Evolutionary conservation across 2,329 filamentous ascomycete species (phyloP), one percentile per base, ranked within the genome.

Genomic region (Phialophora macrospora): DNA sequence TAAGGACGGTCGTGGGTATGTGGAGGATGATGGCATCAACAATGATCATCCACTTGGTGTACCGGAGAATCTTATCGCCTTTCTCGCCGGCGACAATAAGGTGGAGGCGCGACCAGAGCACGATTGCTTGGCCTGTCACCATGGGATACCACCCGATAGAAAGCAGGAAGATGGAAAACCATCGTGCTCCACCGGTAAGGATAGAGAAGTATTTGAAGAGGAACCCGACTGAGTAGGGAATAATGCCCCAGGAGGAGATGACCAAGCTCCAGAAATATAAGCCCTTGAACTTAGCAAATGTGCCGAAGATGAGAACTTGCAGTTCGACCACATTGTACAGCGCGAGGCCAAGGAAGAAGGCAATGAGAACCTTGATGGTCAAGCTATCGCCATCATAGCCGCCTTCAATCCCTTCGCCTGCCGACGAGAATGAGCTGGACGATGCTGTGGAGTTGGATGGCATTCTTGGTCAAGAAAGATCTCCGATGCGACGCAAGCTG

Each of bases 251-350:
- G 12, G 77, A 75, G 11, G 80, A 79, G 1, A 81, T 78, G 11
- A 80, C 66, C n/a, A 83, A 68, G 66, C 78, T 80, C 79, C 80
- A 84, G 72, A 84, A 84, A 73, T 84, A 84, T 9, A 83, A 75
- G 3, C 81, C 80, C 30, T 72, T 75, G 56, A 79, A 81, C 60
- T 76, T 74, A 51, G 76, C 77, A 68, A 84, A 84, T 5, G 80
- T 83, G 65, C 80, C 77, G 59, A 82, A 82, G 63, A 83, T 76
- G 52, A 83, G 78, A 49, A 82, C 75, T 64, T 80, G 75, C 30
- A 84, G 77, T 64, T 84, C 82, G 54, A 82, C 73, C 52, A 80
- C 80, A 68, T 83, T 84, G 71, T 84, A 84, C 76, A 80, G 80
- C 44, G 81, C 77, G 52, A 84, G 75, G 6, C 77, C 80, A 17